A percentile compares a stretch with the other conserved stretches of the same genome.
phyloP scores from a whole-genome alignment of 2,329 filamentous ascomycete genomes.

The Penicillium sp. region DNA sequence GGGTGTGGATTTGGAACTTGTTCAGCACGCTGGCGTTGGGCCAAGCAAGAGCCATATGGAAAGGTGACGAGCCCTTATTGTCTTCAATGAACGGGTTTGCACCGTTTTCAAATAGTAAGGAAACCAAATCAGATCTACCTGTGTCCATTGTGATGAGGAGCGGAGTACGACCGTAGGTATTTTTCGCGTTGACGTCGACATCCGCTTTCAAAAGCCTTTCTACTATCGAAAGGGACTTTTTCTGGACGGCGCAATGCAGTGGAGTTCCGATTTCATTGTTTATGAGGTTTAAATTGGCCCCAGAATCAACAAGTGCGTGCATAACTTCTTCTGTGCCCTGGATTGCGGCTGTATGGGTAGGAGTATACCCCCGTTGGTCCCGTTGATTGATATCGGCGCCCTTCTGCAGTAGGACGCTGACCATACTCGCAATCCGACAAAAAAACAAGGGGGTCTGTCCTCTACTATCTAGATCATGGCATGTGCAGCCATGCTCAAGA shows the following conservation, averaged over 20 bases:
- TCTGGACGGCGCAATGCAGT: slow-evolving; percentile 5
- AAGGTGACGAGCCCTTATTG: slow-evolving; percentile 1
- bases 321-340: slow-evolving; percentile 5
- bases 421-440: background rate
- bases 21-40: slow-evolving; percentile 1
- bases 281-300: slow-evolving; percentile 1
- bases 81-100: slow-evolving; percentile 9
- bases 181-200: slow-evolving; percentile 1
- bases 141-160: slow-evolving; percentile 8
- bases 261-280: slow-evolving; percentile 5
- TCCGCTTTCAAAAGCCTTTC: slow-evolving; percentile 6
- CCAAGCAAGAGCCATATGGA: slow-evolving; percentile 8
- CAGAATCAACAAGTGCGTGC: slow-evolving; percentile 2
- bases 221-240: slow-evolving; percentile 5
- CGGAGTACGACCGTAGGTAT: slow-evolving; percentile 4
- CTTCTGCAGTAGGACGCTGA: background rate
- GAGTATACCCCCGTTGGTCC: slow-evolving; percentile 4
- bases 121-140: slow-evolving; percentile 3
- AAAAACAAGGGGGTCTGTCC: slow-evolving; percentile 3
- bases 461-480: background rate
- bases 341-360: slow-evolving; percentile 1
- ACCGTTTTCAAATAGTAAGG: slow-evolving; percentile 5
- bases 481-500: background rate
- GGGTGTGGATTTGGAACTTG: background rate
- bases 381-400: slow-evolving; percentile 7